Base-by-base conservation (phyloP, 2,329 filamentous ascomycete genomes). In the Tolypocladium endophyticum region DNA sequence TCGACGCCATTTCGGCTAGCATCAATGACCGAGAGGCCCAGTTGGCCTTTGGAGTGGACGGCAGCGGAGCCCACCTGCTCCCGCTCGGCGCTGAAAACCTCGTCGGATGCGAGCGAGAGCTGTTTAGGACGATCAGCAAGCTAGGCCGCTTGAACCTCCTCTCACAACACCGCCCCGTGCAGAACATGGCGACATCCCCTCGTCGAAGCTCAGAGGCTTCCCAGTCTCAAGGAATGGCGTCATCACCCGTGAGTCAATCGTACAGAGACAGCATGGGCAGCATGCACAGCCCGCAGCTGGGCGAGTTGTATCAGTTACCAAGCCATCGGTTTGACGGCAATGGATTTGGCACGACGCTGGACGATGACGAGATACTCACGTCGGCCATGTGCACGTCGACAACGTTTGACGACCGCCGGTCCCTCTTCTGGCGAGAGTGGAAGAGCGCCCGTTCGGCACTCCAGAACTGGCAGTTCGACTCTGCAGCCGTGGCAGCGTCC, bases 1-100 rank as follows among this genome's bases (percentile, higher is more conserved):
- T 96, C 70, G 93, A 97, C 72, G 90, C 92, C 59, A 90, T 97
- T 76, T 92, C 91, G 0, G 90, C 90, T 45, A 92, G 89, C 58
- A 90, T 96, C 70, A 97, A 97, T 67, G 90, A 96, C 73, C 86
- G 92, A 57, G 92, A 97, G 73, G 86, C 89, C 36, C 90, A 96
- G 71, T 83, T 96, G 23, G 79, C 86, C 63, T 82, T 85, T 16
- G 79, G 84, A 35, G 85, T 90, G 68, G 82, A 88, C 65, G 89
- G 76, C 12, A 70, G 78, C 20, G 80, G 81, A 47, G 73, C 78
- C 20, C 77, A 78, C 50, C 70, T 83, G 4, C 71, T 84, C 4
- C 78, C 80, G 0, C 71, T 86, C 63, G 87, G 88, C 2, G 77
- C 89, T 30, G 92, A 96, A 74, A 94, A 96, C 70, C 80, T 95